Conservation (phyloP, 1,284 basidiomycete genomes). For the Leccinum cinnamomeum region DNA sequence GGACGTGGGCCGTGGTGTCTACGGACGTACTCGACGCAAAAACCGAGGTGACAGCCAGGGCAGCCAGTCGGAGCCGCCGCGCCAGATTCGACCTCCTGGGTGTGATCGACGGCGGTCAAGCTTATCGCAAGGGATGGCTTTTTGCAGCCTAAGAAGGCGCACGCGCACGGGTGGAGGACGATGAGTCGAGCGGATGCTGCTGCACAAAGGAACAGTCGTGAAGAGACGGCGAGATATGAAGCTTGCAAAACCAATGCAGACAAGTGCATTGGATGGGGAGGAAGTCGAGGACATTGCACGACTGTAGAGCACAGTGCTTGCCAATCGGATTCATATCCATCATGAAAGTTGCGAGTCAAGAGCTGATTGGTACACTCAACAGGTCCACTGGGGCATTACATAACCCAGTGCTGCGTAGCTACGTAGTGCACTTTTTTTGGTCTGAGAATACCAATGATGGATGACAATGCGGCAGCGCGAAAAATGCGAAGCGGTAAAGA, state of each 20-base stretch:
- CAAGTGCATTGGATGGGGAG: conserved; percentile 53
- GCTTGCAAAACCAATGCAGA: conserved; percentile 45
- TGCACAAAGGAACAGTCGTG: conserved; percentile 50
- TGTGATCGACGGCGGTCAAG: conserved; percentile 30
- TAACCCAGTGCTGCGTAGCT: conserved; percentile 4
- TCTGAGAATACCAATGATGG: conserved; percentile 20
- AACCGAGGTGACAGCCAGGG: conserved; percentile 52
- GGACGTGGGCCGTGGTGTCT: conserved; percentile 3
- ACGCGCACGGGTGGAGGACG: conserved; percentile 37
- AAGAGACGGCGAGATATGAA: conserved; percentile 53
- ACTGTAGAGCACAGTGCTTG: conserved; percentile 44
- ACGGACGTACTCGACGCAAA: conserved; percentile 58
- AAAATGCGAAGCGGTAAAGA: conserved; percentile 8
- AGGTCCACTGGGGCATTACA: conserved; percentile 7
- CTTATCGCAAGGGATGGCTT: conserved; percentile 52
- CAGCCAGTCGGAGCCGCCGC: conserved; percentile 41
- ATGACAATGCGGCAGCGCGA: background rate
- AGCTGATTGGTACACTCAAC: background rate
- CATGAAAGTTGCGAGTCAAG: background rate
- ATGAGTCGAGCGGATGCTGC: conserved; percentile 1
- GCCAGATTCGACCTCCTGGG: background rate
- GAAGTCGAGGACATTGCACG: conserved; percentile 51
- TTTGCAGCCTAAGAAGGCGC: conserved; percentile 50
- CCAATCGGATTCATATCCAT: conserved; percentile 45
- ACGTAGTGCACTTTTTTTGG: conserved; percentile 3